phyloP scores from a whole-genome alignment of 2,329 filamentous ascomycete species.

The Magnaporthales sp. region DNA sequence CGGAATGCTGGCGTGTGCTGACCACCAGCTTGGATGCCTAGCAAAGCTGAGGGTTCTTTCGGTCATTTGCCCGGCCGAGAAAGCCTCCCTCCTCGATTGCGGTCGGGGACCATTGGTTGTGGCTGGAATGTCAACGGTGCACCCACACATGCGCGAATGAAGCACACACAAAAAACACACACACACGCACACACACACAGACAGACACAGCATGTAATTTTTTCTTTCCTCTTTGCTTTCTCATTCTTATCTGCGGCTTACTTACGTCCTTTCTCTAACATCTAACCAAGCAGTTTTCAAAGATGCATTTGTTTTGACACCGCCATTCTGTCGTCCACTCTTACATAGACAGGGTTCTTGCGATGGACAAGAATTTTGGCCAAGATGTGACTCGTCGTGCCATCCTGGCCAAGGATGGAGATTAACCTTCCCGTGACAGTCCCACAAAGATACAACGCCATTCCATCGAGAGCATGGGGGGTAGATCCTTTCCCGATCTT shows the following conservation, averaged over 20 bases:
- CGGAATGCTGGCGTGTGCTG: neutral
- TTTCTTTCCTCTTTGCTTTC: too few species aligned
- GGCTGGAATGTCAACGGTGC: neutral
- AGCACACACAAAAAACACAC: neutral
- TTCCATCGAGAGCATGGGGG: neutral
- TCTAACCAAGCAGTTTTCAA: neutral
- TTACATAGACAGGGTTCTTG: neutral
- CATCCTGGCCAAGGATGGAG: neutral
- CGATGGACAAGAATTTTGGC: neutral
- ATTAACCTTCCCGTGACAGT: neutral
- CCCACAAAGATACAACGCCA: neutral
- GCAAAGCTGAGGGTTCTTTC: neutral
- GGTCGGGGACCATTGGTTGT: neutral
- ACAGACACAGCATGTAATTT: too few species aligned
- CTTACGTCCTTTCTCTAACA: neutral
- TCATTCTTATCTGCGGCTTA: neutral
- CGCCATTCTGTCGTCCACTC: neutral
- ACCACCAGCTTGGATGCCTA: neutral
- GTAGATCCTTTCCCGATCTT: neutral
- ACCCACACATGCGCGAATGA: neutral
- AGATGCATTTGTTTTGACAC: neutral
- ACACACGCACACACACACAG: too few species aligned
- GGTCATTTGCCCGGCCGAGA: neutral
- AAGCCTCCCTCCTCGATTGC: neutral
- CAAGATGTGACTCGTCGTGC: neutral